Percentiles rank a stretch among this genome's conserved stretches.
Conservation (phyloP, 768 basidiomycete genomes). For the Lactarius pseudohatsudake region DNA sequence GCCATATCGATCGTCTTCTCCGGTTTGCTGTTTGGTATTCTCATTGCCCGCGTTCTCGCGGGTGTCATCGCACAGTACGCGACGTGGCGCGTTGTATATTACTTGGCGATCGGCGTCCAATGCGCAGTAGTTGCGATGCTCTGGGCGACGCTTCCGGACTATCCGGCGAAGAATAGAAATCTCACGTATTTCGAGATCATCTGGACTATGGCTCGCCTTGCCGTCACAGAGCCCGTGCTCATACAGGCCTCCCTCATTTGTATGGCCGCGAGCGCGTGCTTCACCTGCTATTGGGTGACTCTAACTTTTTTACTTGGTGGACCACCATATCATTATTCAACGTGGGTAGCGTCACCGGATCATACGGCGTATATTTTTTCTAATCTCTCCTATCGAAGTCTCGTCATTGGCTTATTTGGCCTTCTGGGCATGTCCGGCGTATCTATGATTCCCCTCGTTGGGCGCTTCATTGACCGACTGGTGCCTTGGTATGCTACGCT, state of each 20-base stretch:
- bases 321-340: conserved; percentile 72
- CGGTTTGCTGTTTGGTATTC: conserved; percentile 67
- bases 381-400: conserved; percentile 23
- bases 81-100: conserved; percentile 44
- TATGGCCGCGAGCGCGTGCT: conserved; percentile 58
- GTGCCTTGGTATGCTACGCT: conserved; percentile 43
- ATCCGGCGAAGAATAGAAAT: conserved; percentile 22
- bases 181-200: conserved; percentile 49
- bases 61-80: conserved; percentile 45
- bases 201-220: conserved; percentile 74
- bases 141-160: conserved; percentile 25
- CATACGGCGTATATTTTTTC: too few species aligned
- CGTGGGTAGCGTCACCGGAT: conserved; percentile 41
- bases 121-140: conserved; percentile 12
- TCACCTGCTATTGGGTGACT: conserved; percentile 49
- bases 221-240: conserved; percentile 74
- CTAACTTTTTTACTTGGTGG: conserved; percentile 81
- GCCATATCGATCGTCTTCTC: conserved; percentile 73
- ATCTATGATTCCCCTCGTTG: conserved; percentile 22
- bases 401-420: conserved; percentile 45
- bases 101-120: conserved; percentile 41
- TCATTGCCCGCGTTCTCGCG: conserved; percentile 63
- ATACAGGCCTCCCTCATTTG: conserved; percentile 67
- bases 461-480: conserved; percentile 32
- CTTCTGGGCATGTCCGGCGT: conserved; percentile 43